Percentiles rank a stretch among this genome's conserved stretches.
phyloP scores from a whole-genome alignment of 2,329 filamentous ascomycete species.

The Huntiella decipiens region DNA sequence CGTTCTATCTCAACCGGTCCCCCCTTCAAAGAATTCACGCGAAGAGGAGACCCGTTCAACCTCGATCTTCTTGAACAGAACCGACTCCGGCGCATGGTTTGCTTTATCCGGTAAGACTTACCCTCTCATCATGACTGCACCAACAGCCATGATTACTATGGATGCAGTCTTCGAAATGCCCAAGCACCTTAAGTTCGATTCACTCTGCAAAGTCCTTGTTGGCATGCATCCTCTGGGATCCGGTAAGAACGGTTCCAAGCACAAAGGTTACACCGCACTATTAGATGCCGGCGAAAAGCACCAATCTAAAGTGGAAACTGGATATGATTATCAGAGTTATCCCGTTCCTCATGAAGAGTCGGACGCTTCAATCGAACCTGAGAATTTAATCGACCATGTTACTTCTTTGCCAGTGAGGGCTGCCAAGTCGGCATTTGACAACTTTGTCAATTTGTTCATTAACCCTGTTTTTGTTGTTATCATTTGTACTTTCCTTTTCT shows the following conservation, averaged over 20 bases:
- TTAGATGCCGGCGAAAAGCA: constrained; percentile 19
- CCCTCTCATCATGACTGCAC: constrained; percentile 59
- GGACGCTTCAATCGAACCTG: constrained; percentile 16
- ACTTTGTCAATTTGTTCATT: constrained; percentile 32
- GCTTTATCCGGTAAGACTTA: constrained; percentile 76
- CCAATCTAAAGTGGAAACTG: constrained; percentile 14
- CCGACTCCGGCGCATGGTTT: constrained; percentile 77
- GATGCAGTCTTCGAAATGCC: constrained; percentile 29
- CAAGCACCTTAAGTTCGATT: constrained; percentile 15
- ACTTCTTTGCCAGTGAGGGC: constrained; percentile 24
- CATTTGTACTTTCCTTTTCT: constrained; percentile 23
- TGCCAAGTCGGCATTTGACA: constrained; percentile 18
- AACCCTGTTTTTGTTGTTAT: constrained; percentile 34
- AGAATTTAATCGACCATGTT: constrained; percentile 30
- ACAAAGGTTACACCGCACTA: constrained; percentile 20
- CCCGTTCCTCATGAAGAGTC: constrained; percentile 14
- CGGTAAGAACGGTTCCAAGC: constrained; percentile 15
- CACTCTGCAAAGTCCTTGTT: constrained; percentile 42
- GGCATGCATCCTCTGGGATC: constrained; percentile 50
- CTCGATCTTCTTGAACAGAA: constrained; percentile 72
- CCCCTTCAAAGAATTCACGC: constrained; percentile 34
- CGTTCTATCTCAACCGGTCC: constrained; percentile 66
- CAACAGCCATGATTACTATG: constrained; percentile 25
- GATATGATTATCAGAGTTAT: constrained; percentile 18
- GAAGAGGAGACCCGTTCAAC: constrained; percentile 34